These are phyloP conservation scores for Teunomyces pallodes DNA, from an alignment of 805 yeast species.

Conservation along the genomic window DNA sequence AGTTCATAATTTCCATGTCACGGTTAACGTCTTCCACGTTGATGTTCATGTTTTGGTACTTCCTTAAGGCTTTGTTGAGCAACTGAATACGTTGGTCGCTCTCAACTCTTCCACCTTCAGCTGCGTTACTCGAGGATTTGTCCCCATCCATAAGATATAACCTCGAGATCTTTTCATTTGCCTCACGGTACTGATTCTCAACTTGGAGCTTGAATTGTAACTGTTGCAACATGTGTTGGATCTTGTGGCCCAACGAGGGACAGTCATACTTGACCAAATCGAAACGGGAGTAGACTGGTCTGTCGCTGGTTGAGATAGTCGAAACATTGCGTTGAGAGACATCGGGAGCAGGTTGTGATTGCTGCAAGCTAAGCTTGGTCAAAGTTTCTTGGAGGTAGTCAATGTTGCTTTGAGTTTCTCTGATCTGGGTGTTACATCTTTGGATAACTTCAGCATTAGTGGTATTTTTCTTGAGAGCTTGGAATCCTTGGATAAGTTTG, in stretches of 20 bases:
- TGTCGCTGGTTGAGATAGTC: not conserved
- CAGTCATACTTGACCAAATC: slow-evolving; percentile 91
- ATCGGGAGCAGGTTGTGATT: slow-evolving; percentile 7
- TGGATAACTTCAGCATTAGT: slow-evolving; percentile 80
- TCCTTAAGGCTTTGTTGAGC: slow-evolving; percentile 76
- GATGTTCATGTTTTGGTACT: slow-evolving; percentile 87
- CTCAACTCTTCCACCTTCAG: slow-evolving; percentile 83
- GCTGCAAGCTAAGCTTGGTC: slow-evolving; percentile 51
- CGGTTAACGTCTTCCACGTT: slow-evolving; percentile 60
- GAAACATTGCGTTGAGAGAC: slow-evolving; percentile 9
- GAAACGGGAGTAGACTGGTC: slow-evolving; percentile 55
- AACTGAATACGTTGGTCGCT: slow-evolving; percentile 82
- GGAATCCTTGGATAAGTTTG: slow-evolving; percentile 85
- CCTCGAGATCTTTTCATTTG: slow-evolving; percentile 83
- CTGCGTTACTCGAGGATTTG: slow-evolving; percentile 77
- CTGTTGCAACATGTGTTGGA: slow-evolving; percentile 93
- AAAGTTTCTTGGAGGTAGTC: slow-evolving; percentile 82
- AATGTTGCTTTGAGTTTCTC: slow-evolving; percentile 89
- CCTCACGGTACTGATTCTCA: slow-evolving; percentile 89
- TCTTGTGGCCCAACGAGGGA: slow-evolving; percentile 90
- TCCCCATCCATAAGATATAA: slow-evolving; percentile 92
- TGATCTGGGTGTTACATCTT: slow-evolving; percentile 83
- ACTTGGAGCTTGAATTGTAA: slow-evolving; percentile 91
- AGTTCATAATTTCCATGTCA: slow-evolving; percentile 63
- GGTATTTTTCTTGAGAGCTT: slow-evolving; percentile 74